Base-by-base conservation (phyloP, 352 stramenopile genomes). In the Thraustochytrium striatum region DNA sequence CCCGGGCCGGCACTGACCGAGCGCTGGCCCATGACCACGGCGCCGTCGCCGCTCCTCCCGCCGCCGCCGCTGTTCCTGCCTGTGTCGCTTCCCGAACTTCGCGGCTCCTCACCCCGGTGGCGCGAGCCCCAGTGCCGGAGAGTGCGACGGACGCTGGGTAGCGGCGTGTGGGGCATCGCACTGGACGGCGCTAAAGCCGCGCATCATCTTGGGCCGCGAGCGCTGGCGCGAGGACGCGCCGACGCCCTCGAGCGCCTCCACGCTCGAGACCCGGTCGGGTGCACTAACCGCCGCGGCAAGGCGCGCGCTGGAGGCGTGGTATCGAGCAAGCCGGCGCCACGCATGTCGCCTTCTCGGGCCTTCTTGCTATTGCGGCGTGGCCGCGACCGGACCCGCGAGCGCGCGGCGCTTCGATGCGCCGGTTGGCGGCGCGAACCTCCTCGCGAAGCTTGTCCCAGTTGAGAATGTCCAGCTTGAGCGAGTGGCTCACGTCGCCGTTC, bases 401-500 rank as follows among this genome's bases (percentile, higher is more conserved):
- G 58, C 43, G 38, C 50, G 39, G 59, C n/a, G 13, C 25, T 50
- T 75, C 59, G 57, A 82, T 78, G 25, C 72, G 47, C 53, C 81
- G 72, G 44, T 72, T 65, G 21, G 62, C 44, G 11, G 59, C 47
- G 61, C 70, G 41, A 1, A 79, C 72, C 62, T 75, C 61, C 44
- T 82, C 28, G 28, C 72, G 72, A 8, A 72, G 44, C 52, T 65
- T 78, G 25, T 82, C 52, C 69, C 59, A 78, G 28, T 82, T 32
- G 19, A 61, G 25, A 52, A 75, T 82, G 62, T 75, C 43, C 65
- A 79, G 47, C 53, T 79, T 82, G 44, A 78, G 47, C 13, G 59
- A 61, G 9, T 44, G n/a, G 21, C 25, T 32, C 2, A 58, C 62
- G 8, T 86, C 85, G 55, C 80, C 87, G 61, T 90, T 85, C 28